Base-by-base conservation (phyloP, 2,329 filamentous ascomycete species). In the Ascosphaera apis region DNA sequence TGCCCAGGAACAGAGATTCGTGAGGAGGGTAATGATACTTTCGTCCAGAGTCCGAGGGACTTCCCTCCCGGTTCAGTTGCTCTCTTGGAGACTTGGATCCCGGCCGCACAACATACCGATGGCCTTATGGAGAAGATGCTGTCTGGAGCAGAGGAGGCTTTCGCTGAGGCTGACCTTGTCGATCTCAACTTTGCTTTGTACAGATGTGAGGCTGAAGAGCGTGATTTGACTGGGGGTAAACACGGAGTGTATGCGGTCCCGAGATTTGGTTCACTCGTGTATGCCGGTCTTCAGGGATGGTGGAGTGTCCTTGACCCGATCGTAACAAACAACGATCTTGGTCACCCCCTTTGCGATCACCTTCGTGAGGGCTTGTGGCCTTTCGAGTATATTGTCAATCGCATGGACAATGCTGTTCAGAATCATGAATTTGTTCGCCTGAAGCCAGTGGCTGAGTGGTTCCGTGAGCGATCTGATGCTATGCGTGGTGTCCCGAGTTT, bases 281-380 rank as follows among this genome's bases (percentile, higher is more conserved):
- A 95, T 53, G 86, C 86, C 40, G 88, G 88, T 41, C 65, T 98
- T n/a, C 88, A 98, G 53, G 91, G 91, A 27, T 98, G 88, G 86
- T 92, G 86, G 83, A 93, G 83, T 51, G 63, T 92, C 1, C 60
- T 98, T 31, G 76, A 82, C 46, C 66, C 78, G 39, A 76, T 98
- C 41, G 79, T 95, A 45, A 69, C 66, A 35, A 73, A 88, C 43
- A 98, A 98, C 52, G 73, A 95, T 50, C 68, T 98, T 6, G 88
- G 80, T 1, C 88, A 98, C 51, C 80, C 88, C 0, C 66, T 98
- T 8, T 95, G 86, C 54, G 76, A 93, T 48, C 86, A 98, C 49
- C 67, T 98, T 3, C 75, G 88, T 35, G 70, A 91, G 43, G 88
- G 88, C 0, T 72, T 84, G 44, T 98, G 88, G 88, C 76, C 82